Base-by-base conservation (phyloP, 2,329 filamentous ascomycete species). In the Mycogone perniciosa region DNA sequence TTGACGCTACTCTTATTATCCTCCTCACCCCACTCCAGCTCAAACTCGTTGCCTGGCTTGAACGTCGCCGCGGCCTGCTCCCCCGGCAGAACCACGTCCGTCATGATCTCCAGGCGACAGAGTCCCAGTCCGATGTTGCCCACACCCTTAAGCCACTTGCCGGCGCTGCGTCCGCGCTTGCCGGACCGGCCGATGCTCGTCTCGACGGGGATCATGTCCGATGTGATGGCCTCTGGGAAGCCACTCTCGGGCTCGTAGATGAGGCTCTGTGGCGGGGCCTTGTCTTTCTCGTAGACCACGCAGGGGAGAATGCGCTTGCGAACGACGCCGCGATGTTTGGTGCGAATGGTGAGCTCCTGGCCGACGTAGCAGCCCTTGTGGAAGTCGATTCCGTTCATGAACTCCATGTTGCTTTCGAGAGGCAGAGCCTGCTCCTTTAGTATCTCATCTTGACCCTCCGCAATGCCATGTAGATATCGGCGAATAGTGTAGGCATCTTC, bases 331-430 rank as follows among this genome's bases (percentile, higher is more conserved):
- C 87, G 91, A 69, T 99, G 93, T 66, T 91, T 86, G 1, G 93
- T 99, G 39, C 93, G 85, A 57, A 97, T 96, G 1, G 93, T 97
- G 56, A 99, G 78, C 68, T 99, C 93, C 70, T 99, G 93, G 0
- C 93, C 93, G 6, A 97, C 82, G 68, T 99, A 99, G 71, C 93
- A 99, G 6, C 93, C 93, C 72, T 99, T 99, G 64, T 83, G 83
- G 72, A 93, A 99, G 69, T 96, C 89, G 58, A 99, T 85, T 29
- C 83, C 93, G 44, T 81, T 79, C 77, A 88, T 88, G 53, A 88
- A 72, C 68, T 99, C 93, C 65, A 97, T 79, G 66, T 96, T 96
- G 64, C 79, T 85, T 69, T 97, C 92, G 67, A 91, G 85, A 1
- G 93, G 92, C 49, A 99, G 74, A 1, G 89, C 84, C 13, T 77